A percentile compares a stretch with the other conserved stretches of the same genome.
phyloP scores from a whole-genome alignment of 106 monocot genomes.

The Dendrobium officinale region DNA sequence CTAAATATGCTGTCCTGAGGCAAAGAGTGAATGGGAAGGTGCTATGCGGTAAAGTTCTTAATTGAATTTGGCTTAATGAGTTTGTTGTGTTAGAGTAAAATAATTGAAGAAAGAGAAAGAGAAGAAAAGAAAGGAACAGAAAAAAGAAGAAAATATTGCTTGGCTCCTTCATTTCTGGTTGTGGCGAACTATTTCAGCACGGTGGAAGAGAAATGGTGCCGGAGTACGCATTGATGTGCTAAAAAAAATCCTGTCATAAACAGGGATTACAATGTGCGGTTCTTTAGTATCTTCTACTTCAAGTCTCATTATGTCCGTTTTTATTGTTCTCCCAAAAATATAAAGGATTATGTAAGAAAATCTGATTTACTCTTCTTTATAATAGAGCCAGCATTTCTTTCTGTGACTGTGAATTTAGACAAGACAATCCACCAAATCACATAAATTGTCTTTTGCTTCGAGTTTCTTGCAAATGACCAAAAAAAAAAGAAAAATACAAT shows the following conservation, averaged over 20 bases:
- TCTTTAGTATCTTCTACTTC: background rate
- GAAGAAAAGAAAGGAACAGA: background rate
- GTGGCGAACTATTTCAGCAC: background rate
- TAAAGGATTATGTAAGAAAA: background rate
- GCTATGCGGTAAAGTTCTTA: background rate
- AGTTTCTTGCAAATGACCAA: background rate
- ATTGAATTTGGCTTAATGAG: background rate
- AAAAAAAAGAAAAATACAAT: background rate
- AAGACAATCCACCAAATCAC: background rate
- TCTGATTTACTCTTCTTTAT: background rate
- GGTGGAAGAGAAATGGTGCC: background rate
- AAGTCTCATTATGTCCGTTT: background rate
- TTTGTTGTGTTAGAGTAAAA: background rate
- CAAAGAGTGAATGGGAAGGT: background rate
- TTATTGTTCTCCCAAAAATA: background rate
- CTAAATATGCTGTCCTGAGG: background rate
- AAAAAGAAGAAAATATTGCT: background rate
- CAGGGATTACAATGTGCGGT: background rate
- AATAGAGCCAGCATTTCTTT: background rate
- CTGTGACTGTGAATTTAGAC: background rate
- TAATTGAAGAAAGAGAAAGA: background rate
- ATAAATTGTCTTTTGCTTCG: background rate
- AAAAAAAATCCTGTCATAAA: background rate
- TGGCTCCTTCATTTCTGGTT: background rate
- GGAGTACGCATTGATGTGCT: background rate